Evolutionary conservation across 2,329 filamentous ascomycete species (phyloP).

Genomic region (Cytospora chrysosperma): DNA sequence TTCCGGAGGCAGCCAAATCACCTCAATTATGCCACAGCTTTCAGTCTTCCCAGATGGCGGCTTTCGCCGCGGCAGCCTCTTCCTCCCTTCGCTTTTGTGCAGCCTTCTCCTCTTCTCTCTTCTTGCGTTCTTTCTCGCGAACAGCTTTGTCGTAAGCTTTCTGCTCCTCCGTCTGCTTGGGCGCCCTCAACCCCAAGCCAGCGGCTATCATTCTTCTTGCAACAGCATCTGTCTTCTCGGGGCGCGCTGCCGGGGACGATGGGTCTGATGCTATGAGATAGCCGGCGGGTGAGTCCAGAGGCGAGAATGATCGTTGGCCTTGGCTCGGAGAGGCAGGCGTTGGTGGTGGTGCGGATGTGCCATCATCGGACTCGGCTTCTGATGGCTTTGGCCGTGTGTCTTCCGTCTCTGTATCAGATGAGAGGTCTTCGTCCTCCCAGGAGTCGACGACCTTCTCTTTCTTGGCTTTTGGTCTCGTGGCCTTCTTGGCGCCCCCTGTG

Average conservation of each 20-base stretch:
- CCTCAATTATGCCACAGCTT: neutral
- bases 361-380: constrained; percentile 27
- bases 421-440: constrained; percentile 71
- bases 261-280: neutral
- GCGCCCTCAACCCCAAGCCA: constrained; percentile 77
- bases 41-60: constrained; percentile 81
- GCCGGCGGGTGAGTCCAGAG: constrained; percentile 12
- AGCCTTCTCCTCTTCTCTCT: constrained; percentile 68
- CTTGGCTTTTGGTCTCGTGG: constrained; percentile 33
- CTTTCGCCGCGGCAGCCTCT: constrained; percentile 73
- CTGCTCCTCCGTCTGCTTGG: constrained; percentile 84
- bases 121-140: constrained; percentile 80
- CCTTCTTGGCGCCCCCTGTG: constrained; percentile 26
- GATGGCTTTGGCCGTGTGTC: constrained; percentile 28
- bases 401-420: constrained; percentile 42
- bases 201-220: constrained; percentile 87
- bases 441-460: constrained; percentile 61
- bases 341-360: constrained; percentile 57
- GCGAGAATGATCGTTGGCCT: constrained; percentile 24
- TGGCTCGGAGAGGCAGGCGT: constrained; percentile 62
- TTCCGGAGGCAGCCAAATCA: neutral
- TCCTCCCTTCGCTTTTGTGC: constrained; percentile 60
- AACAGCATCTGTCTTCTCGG: constrained; percentile 92
- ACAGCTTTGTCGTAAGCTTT: constrained; percentile 79
- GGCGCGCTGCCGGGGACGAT: constrained; percentile 43